Base-by-base conservation (phyloP, 2,329 filamentous ascomycete genomes). In the Colletotrichum salicis region DNA sequence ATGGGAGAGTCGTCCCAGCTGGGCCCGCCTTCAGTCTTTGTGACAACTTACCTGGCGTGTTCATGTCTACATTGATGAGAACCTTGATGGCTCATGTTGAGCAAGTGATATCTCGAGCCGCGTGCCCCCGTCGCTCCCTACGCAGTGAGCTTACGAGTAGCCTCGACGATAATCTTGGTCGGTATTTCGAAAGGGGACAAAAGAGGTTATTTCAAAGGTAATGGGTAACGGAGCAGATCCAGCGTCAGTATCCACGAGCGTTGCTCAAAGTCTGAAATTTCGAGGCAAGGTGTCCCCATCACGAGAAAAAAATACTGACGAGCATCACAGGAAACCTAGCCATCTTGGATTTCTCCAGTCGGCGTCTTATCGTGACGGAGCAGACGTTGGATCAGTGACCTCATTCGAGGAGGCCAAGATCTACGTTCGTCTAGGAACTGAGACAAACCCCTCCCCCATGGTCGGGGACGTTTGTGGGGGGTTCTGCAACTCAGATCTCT, bases 401-500 rank as follows among this genome's bases (percentile, higher is more conserved):
- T 31, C 45, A 29, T 37, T 22, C 66, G 59, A 64, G 35, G 65
- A 72, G 60, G 31, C 55, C 15, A 22, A 64, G 59, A 22, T 72
- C 70, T 59, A 60, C 60, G 65, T 27, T 51, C 48, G 15, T 11
- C 8, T 5, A 10, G 19, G 41, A n/a, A 8, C 22, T 19, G 24
- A 64, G 59, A 60, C 64, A 45, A 72, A 55, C 65, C 45, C 70
- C 55, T 64, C 19, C 29, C 29, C 41, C 65, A 70, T 35, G 70
- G 60, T n/a, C 35, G 41, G 59, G 37, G 51, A 72, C 55, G 60
- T 24, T 45, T 48, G 45, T 64, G 70, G 69, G 70, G 65, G 70
- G 69, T 41, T 58, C n/a, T 57, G 52, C 33, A 27, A 59, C 13
- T 55, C 45, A 57, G 55, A 67, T 11, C 31, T 27, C 37, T 12